Evolutionary conservation across 1,139 yeast genomes (phyloP), one percentile per base, ranked within the genome.

Genomic region (Taphrina communis): DNA sequence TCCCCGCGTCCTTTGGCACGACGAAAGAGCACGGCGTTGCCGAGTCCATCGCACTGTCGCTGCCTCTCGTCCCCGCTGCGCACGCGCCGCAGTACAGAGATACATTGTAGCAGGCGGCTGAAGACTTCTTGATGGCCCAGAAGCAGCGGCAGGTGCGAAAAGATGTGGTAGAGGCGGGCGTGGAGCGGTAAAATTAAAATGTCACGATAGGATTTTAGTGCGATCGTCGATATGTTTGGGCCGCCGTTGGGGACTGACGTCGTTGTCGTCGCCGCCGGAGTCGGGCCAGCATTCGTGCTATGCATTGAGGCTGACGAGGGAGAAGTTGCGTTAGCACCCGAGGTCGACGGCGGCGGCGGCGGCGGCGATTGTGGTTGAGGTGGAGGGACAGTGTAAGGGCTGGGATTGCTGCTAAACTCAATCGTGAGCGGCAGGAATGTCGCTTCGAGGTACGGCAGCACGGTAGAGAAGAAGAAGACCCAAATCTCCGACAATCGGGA

Each of bases 381-480:
- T 14, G n/a, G 48, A n/a, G 48, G 48, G 21, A 36, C 19, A 21
- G 35, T 19, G 36, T 55, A 50, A 8, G 66, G 66, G 44, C 44
- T 8, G 83, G 84, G 3, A 71, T 69, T 0, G 82, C 83, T 21
- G 79, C 81, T 66, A 83, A 77, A 55, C 70, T 85, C 87, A 19
- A 80, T 74, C 67, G 87, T 89, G 35, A 88, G 74, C 0, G 92
- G 91, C 51, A 86, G 74, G 69, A 88, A 82, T 0, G 86, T 82
- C 0, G 88, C 88, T 69, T 85, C 83, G 51, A 87, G 78, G 73
- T 86, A 86, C 66, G 86, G 86, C 66, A 85, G 79, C 0, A 86
- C 81, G 53, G 83, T 81, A 12, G 81, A 78, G 71, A 84, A 84
- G 75, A 87, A 88, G 50, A 79, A 78, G 41, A 81, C 82, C 93